Evolutionary conservation across 2,329 filamentous ascomycete species (phyloP).

Genomic region (Lasiodiplodia sp.): DNA sequence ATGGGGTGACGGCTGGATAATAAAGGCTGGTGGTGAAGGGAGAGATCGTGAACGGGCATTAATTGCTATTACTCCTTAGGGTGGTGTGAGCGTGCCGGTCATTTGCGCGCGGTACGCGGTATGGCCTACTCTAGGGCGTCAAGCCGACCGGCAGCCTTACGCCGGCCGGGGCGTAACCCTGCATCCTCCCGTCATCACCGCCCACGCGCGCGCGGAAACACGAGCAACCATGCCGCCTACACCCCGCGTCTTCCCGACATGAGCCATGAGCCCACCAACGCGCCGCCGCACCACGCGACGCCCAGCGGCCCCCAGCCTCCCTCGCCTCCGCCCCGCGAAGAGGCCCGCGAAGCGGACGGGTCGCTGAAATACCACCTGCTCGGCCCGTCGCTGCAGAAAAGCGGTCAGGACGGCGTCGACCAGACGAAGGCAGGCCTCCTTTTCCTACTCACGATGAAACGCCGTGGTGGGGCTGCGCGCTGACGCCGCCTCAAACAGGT

Average conservation of each 20-base stretch:
- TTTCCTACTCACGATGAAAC: conserved; percentile 6
- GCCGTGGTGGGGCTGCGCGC: not conserved
- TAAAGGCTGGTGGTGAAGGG: conserved; percentile 22
- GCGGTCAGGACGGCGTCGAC: conserved; percentile 91
- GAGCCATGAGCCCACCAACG: conserved; percentile 23
- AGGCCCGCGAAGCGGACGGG: conserved; percentile 13
- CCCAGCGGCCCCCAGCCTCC: not conserved
- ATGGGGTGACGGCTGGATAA: conserved; percentile 3
- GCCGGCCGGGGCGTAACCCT: conserved; percentile 9
- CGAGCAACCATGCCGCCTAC: conserved; percentile 18
- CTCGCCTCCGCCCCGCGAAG: not conserved
- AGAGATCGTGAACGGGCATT: conserved; percentile 4
- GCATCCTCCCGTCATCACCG: conserved; percentile 22
- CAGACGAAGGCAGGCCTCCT: conserved; percentile 72
- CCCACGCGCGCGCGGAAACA: conserved; percentile 7
- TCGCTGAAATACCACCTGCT: conserved; percentile 87
- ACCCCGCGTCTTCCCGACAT: conserved; percentile 26
- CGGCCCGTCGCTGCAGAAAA: conserved; percentile 90
- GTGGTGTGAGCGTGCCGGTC: conserved; percentile 22
- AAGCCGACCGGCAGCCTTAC: conserved; percentile 8
- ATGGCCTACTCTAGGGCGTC: conserved; percentile 3
- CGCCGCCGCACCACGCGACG: not conserved
- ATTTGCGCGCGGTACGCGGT: not conserved
- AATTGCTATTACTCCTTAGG: conserved; percentile 24
- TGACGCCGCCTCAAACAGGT: conserved; percentile 60